Evolutionary conservation across 2,329 filamentous ascomycete species (phyloP).

Genomic region (Fonsecaea pedrosoi): DNA sequence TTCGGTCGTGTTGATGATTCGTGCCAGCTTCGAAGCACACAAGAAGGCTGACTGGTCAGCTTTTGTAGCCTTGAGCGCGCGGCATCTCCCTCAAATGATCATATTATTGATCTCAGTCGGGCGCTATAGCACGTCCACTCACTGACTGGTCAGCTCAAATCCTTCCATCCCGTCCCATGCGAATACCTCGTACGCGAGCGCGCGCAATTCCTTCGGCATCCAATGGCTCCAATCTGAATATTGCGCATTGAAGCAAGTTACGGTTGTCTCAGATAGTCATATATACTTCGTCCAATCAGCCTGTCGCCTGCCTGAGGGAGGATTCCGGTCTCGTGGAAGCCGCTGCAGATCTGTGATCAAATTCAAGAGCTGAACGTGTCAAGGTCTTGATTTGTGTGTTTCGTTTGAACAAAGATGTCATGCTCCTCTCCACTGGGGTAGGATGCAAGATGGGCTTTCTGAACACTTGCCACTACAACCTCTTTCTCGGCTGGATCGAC

Average conservation of each 20-base stretch:
- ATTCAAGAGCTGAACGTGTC: neutral
- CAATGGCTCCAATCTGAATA: conserved; percentile 22
- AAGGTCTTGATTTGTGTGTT: conserved; percentile 13
- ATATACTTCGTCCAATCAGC: conserved; percentile 19
- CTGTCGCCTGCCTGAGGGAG: neutral
- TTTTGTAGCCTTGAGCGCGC: conserved; percentile 33
- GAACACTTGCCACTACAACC: neutral
- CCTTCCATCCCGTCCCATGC: neutral
- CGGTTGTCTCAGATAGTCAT: conserved; percentile 27
- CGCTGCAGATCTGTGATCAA: conserved; percentile 22
- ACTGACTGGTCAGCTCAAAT: conserved; percentile 22
- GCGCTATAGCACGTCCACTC: conserved; percentile 23
- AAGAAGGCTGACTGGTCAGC: conserved; percentile 27
- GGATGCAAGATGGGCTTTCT: neutral
- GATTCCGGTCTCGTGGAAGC: conserved; percentile 13
- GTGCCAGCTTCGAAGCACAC: conserved; percentile 22
- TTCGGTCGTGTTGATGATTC: conserved; percentile 26
- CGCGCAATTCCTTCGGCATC: conserved; percentile 19
- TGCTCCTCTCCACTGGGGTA: neutral
- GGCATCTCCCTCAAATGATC: conserved; percentile 24
- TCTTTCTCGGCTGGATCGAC: neutral
- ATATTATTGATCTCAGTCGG: conserved; percentile 10
- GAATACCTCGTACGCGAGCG: conserved; percentile 16
- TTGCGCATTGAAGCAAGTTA: conserved; percentile 17
- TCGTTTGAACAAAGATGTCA: conserved; percentile 4